phyloP scores from a whole-genome alignment of 495 filamentous ascomycete genomes.

The Penicillium soppii region DNA sequence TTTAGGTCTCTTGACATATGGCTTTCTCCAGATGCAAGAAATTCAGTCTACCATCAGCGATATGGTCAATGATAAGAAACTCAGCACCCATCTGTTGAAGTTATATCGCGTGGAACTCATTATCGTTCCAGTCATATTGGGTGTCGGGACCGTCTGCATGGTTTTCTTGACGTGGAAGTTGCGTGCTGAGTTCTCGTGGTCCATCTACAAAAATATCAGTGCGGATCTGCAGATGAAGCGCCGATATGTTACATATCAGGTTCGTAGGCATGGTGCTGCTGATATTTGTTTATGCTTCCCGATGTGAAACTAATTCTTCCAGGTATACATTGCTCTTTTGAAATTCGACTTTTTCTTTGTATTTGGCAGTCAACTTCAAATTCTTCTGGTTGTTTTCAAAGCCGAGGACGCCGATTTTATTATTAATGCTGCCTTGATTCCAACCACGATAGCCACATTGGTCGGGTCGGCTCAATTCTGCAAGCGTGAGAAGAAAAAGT shows the following conservation, averaged over 20 bases:
- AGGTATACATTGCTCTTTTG: conserved; percentile 21
- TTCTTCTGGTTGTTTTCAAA: conserved; percentile 12
- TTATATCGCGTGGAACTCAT: conserved; percentile 15
- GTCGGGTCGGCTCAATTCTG: conserved; percentile 13
- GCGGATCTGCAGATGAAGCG: conserved; percentile 20
- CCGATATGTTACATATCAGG: conserved; percentile 18
- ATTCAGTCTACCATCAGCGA: conserved; percentile 12
- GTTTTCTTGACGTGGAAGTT: conserved; percentile 19
- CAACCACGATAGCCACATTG: conserved; percentile 11
- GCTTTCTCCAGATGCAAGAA: conserved; percentile 19
- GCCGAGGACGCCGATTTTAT: conserved; percentile 11
- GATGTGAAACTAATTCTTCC: neutral
- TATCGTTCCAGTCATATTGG: conserved; percentile 17
- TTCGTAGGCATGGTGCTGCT: neutral
- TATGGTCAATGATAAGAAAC: neutral
- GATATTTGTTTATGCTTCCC: neutral
- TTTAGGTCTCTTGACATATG: conserved; percentile 20
- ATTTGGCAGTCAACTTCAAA: conserved; percentile 20
- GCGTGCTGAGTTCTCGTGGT: conserved; percentile 19
- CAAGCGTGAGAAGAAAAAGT: conserved; percentile 15
- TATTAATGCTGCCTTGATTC: conserved; percentile 11
- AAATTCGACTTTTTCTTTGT: conserved; percentile 26
- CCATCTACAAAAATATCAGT: conserved; percentile 19
- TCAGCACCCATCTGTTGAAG: conserved; percentile 3
- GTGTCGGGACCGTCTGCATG: conserved; percentile 15